Conservation (phyloP, 352 stramenopile species). For the Pythium pyrilobum region DNA sequence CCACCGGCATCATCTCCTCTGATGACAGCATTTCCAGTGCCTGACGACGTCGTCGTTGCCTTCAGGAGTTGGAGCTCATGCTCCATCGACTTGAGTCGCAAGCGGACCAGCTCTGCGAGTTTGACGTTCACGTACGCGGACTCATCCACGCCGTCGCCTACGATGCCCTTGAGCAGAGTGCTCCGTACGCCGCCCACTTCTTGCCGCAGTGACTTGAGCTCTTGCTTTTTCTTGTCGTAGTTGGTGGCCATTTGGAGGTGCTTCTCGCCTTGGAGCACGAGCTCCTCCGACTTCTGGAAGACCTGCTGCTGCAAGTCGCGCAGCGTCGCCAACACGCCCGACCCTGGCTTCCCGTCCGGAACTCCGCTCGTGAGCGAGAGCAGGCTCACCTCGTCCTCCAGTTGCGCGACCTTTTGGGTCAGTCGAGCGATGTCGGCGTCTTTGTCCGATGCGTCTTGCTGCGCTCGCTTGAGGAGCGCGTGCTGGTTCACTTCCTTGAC, state of each 20-base stretch:
- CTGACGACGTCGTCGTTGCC: constrained; percentile 1
- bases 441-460: constrained; percentile 33
- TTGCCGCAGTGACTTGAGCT: constrained; percentile 39
- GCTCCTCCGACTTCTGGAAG: constrained; percentile 65
- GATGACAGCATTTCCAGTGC: too few species aligned
- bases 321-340: constrained; percentile 15
- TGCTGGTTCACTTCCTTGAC: constrained; percentile 31
- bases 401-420: constrained; percentile 28
- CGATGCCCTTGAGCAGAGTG: constrained; percentile 50
- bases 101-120: constrained; percentile 60
- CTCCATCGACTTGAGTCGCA: constrained; percentile 60
- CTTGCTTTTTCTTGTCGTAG: constrained; percentile 36
- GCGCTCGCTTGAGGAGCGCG: constrained; percentile 26
- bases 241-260: constrained; percentile 39
- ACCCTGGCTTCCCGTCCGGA: constrained; percentile 20
- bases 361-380: constrained; percentile 27
- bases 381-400: constrained; percentile 52
- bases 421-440: constrained; percentile 28
- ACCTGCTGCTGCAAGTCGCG: constrained; percentile 64
- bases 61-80: constrained; percentile 49
- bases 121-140: constrained; percentile 65
- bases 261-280: constrained; percentile 72
- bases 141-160: constrained; percentile 42
- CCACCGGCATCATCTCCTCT: not conserved
- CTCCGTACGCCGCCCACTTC: constrained; percentile 48